phyloP scores from a whole-genome alignment of 306 rosid species.

The Datisca glomerata region DNA sequence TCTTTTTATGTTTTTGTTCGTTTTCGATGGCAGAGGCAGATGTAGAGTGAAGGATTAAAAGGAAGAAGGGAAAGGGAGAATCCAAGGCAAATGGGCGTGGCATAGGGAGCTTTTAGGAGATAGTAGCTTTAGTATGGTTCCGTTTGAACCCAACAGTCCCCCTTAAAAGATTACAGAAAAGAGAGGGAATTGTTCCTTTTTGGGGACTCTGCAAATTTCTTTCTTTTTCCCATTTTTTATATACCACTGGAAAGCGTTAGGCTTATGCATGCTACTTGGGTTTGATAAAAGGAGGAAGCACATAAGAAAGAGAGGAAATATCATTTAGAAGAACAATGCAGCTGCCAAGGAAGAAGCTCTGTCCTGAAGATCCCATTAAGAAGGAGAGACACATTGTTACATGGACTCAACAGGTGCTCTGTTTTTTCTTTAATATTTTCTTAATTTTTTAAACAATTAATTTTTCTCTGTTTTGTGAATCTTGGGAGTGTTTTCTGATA shows the following conservation, averaged over 20 bases:
- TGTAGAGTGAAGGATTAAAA: constrained; percentile 20
- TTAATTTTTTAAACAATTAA: too few relatives aligned
- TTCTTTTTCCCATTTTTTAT: too few relatives aligned
- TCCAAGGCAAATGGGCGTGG: too few relatives aligned
- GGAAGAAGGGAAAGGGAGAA: constrained; percentile 23
- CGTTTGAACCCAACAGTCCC: constrained; percentile 18
- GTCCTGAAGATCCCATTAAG: constrained; percentile 76
- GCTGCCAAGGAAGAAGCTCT: constrained; percentile 32
- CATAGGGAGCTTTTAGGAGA: too few relatives aligned
- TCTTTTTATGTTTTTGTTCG: constrained; percentile 7
- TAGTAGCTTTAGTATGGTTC: constrained; percentile 19
- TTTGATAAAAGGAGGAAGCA: too few relatives aligned
- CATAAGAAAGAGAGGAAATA: constrained; percentile 22
- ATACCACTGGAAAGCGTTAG: constrained; percentile 27
- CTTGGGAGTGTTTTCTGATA: constrained; percentile 14
- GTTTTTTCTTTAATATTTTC: constrained; percentile 1
- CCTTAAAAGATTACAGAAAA: constrained; percentile 9
- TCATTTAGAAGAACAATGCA: constrained; percentile 45
- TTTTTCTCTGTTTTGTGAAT: background rate
- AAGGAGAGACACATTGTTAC: constrained; percentile 99
- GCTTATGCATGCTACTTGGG: constrained; percentile 66
- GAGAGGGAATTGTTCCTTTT: constrained; percentile 12
- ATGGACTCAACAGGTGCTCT: constrained; percentile 84
- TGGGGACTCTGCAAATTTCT: too few relatives aligned
- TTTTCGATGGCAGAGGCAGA: constrained; percentile 19